phyloP scores from a whole-genome alignment of 2,329 filamentous ascomycete genomes.

The Ilyonectria destructans region DNA sequence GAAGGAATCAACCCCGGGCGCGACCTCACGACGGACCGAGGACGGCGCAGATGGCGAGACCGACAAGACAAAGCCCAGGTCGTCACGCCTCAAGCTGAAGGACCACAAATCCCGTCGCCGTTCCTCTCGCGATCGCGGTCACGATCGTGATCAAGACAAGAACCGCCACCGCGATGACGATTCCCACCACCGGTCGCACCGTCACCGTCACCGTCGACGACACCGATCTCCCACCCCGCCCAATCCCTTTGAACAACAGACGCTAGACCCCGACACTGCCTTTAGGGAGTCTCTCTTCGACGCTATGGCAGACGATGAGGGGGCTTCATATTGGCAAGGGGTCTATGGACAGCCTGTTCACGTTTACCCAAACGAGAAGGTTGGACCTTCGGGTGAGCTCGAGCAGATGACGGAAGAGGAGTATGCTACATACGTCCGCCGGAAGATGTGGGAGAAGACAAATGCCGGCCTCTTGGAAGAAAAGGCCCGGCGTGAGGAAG shows the following conservation, averaged over 20 bases:
- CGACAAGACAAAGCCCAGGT: constrained; percentile 49
- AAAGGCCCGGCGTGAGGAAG: constrained; percentile 73
- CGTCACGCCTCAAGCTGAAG: constrained; percentile 56
- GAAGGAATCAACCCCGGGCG: not conserved
- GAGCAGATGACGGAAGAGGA: constrained; percentile 95
- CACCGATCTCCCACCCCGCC: constrained; percentile 63
- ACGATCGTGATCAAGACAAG: constrained; percentile 41
- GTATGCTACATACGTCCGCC: constrained; percentile 88
- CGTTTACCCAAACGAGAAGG: constrained; percentile 73
- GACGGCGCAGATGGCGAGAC: constrained; percentile 32
- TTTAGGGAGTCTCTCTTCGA: constrained; percentile 97
- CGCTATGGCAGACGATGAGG: constrained; percentile 96
- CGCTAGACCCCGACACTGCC: constrained; percentile 79
- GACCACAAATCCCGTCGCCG: constrained; percentile 50
- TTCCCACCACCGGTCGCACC: constrained; percentile 39
- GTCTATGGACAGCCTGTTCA: constrained; percentile 98
- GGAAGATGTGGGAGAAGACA: constrained; percentile 96
- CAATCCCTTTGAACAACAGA: constrained; percentile 63
- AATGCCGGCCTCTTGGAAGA: constrained; percentile 88
- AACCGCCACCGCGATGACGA: constrained; percentile 43
- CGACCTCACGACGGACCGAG: constrained; percentile 1
- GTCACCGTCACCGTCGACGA: constrained; percentile 53
- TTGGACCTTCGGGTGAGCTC: constrained; percentile 69
- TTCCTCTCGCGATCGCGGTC: constrained; percentile 43
- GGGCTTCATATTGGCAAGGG: constrained; percentile 93